Evolutionary conservation across 2,329 filamentous ascomycete species (phyloP).

Genomic region (Exophiala xenobiotica): DNA sequence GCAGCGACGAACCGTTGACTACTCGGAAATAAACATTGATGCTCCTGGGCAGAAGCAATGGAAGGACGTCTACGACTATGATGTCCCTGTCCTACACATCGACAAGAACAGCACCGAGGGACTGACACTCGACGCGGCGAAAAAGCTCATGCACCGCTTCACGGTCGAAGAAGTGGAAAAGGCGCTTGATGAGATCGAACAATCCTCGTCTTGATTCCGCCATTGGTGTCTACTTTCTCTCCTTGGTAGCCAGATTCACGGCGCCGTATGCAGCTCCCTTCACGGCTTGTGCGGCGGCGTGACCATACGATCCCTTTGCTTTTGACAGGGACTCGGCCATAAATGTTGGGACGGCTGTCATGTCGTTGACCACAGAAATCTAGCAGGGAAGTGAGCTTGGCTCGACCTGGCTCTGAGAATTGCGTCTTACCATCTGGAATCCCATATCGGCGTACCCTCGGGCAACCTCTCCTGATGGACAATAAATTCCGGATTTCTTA

Average conservation of each 20-base stretch:
- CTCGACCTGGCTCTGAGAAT: neutral
- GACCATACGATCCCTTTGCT: constrained; percentile 35
- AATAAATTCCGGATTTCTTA: constrained; percentile 58
- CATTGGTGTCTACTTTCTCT: constrained; percentile 15
- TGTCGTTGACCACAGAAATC: constrained; percentile 47
- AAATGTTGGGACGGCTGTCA: constrained; percentile 44
- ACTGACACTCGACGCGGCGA: constrained; percentile 46
- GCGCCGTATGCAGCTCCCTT: constrained; percentile 30
- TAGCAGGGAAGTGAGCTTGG: constrained; percentile 20
- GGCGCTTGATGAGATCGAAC: constrained; percentile 52
- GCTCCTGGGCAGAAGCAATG: constrained; percentile 53
- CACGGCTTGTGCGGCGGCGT: constrained; percentile 27
- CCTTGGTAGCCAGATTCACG: constrained; percentile 21
- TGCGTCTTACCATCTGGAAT: constrained; percentile 53
- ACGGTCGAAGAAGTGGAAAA: constrained; percentile 56
- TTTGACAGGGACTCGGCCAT: constrained; percentile 39
- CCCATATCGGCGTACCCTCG: constrained; percentile 53
- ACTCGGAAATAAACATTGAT: constrained; percentile 61
- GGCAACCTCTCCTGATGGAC: constrained; percentile 52
- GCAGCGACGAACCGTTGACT: constrained; percentile 52
- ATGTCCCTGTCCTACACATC: constrained; percentile 64
- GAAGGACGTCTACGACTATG: constrained; percentile 63
- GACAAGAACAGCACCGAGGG: constrained; percentile 42
- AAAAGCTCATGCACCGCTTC: constrained; percentile 64
- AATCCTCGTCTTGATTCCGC: constrained; percentile 14